A percentile compares a stretch with the other conserved stretches of the same genome.
phyloP scores from a whole-genome alignment of 148 eudicot genomes.

The Rhododendron williamsianum region DNA sequence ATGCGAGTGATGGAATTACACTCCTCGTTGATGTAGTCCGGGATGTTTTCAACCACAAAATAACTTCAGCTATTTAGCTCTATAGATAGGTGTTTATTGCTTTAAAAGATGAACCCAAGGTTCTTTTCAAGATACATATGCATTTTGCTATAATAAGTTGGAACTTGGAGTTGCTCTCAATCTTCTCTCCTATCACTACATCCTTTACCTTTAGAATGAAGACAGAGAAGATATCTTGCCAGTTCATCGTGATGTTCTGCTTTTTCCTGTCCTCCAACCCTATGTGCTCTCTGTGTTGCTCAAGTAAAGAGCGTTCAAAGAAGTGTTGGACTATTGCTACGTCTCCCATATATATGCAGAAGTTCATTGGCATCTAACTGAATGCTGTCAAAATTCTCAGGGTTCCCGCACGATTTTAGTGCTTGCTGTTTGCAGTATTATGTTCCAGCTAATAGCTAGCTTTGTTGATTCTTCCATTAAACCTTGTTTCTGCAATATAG shows the following conservation, averaged over 20 bases:
- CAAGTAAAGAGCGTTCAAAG: neutral
- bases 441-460: conserved; percentile 1
- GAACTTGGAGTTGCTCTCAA: conserved; percentile 1
- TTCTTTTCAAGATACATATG: neutral
- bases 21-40: neutral
- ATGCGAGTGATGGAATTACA: neutral
- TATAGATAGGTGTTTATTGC: neutral
- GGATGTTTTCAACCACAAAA: neutral
- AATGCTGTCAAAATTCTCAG: neutral
- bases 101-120: neutral
- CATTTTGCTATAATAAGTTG: neutral
- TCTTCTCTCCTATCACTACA: neutral
- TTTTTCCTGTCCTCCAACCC: neutral
- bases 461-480: neutral
- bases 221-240: neutral
- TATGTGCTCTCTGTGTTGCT: neutral
- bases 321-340: neutral
- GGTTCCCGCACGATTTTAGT: neutral
- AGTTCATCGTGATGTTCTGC: neutral
- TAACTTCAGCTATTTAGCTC: neutral
- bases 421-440: neutral
- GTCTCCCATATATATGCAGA: neutral
- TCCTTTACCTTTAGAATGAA: neutral
- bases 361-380: neutral
- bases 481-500: conserved; percentile 27